phyloP scores from a whole-genome alignment of 2,329 filamentous ascomycete species.

The Xylariaceae sp. region DNA sequence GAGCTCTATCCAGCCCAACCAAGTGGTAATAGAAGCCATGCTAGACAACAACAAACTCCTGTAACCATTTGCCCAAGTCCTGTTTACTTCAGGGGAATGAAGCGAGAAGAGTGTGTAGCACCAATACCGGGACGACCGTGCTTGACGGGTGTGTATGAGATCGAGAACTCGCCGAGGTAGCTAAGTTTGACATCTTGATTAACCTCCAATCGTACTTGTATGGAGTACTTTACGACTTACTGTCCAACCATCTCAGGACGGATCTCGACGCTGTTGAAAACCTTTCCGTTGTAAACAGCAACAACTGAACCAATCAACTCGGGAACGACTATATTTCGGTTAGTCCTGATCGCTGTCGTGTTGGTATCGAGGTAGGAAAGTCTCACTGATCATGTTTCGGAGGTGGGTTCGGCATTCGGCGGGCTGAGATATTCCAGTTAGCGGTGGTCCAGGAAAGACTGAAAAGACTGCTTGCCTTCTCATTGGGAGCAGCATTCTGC shows the following conservation, averaged over 20 bases:
- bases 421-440: constrained; percentile 16
- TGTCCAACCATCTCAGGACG: constrained; percentile 99
- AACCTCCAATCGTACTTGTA: too few species aligned
- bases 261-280: constrained; percentile 99
- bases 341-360: not conserved
- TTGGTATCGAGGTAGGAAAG: not conserved
- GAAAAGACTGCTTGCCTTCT: constrained; percentile 53
- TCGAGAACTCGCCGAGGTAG: constrained; percentile 93
- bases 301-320: constrained; percentile 99
- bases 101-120: constrained; percentile 99
- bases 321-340: constrained; percentile 69
- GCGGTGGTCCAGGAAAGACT: too few species aligned
- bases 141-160: constrained; percentile 99
- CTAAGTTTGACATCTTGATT: constrained; percentile 11
- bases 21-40: constrained; percentile 23
- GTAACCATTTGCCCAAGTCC: constrained; percentile 24
- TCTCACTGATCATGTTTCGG: constrained; percentile 88
- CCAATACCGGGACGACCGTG: constrained; percentile 99
- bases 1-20: constrained; percentile 12
- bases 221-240: constrained; percentile 59
- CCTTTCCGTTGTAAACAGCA: constrained; percentile 99
- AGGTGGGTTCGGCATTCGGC: constrained; percentile 72
- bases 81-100: constrained; percentile 92
- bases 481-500: constrained; percentile 98
- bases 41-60: constrained; percentile 21